These are phyloP conservation scores for Sporothrix schenckii DNA, from an alignment of 2,329 filamentous ascomycete genomes.

Conservation along the genomic window DNA sequence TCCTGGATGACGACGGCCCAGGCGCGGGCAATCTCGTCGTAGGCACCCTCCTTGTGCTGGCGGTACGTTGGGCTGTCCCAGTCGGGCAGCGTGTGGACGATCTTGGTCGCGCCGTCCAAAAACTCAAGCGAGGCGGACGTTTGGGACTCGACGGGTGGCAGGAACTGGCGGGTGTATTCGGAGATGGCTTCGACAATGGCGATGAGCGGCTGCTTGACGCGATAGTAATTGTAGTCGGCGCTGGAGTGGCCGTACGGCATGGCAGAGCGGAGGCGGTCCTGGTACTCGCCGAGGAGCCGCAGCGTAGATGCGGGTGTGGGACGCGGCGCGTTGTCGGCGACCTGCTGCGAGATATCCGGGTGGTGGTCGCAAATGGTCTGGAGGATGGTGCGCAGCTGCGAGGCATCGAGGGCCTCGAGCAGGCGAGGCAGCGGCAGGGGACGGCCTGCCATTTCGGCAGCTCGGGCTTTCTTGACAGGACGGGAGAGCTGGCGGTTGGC, in stretches of 20 bases:
- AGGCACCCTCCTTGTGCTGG: slow-evolving; percentile 90
- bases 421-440: slow-evolving; percentile 66
- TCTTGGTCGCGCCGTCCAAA: slow-evolving; percentile 84
- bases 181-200: slow-evolving; percentile 85
- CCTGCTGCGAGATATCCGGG: slow-evolving; percentile 81
- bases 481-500: slow-evolving; percentile 68
- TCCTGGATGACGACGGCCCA: slow-evolving; percentile 92
- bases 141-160: slow-evolving; percentile 87
- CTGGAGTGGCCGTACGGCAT: slow-evolving; percentile 84
- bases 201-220: slow-evolving; percentile 78
- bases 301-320: slow-evolving; percentile 81
- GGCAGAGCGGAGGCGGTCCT: slow-evolving; percentile 72
- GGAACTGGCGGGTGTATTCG: slow-evolving; percentile 94
- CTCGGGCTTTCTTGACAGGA: slow-evolving; percentile 64
- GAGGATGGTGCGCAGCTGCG: slow-evolving; percentile 82
- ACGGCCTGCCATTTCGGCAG: slow-evolving; percentile 66
- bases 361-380: slow-evolving; percentile 89
- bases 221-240: slow-evolving; percentile 93
- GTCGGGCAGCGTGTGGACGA: slow-evolving; percentile 85
- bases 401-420: slow-evolving; percentile 88
- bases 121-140: slow-evolving; percentile 82
- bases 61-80: slow-evolving; percentile 90
- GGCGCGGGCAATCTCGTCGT: slow-evolving; percentile 91
- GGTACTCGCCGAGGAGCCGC: slow-evolving; percentile 79
- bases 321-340: slow-evolving; percentile 81